Base-by-base conservation (phyloP, 352 stramenopile genomes). In the Globisporangium lucens region DNA sequence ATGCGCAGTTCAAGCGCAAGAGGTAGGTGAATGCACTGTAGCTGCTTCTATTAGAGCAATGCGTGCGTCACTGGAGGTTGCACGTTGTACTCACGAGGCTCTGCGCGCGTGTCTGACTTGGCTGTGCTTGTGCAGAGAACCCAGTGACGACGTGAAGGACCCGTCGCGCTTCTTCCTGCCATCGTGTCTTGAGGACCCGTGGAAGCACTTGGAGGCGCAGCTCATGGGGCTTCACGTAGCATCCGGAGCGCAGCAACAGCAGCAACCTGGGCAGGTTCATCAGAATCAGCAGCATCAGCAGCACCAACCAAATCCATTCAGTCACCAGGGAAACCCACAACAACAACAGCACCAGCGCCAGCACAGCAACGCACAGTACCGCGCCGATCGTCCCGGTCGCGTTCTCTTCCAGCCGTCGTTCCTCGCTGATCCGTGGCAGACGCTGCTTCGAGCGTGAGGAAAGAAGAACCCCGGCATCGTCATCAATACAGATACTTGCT, bases 391-490 rank as follows among this genome's bases (percentile, higher is more conserved):
- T 22, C 62, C 73, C 27, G 84, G 80, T 20, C 77, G 82, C 49
- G 79, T 89, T 60, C 74, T 91, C 38, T 93, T 93, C 68, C 77
- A 87, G 70, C 82, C 82, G 9, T 89, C 82, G 41, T 93, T 90
- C 68, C 71, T 93, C 2, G 56, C 78, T 10, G 79, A 93, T 71
- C 85, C 85, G 17, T 91, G 85, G 84, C 29, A 47, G n/a, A 36
- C 38, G 17, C 56, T 69, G 43, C 22, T 69, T 38, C 56, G 35
- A 33, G 38, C 33, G 33, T 60, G 35, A 29, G 33, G 7, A 33
- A n/a, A 27, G 35, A 6, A 35, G 15, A 49, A 27, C 17, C 17
- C 17, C n/a, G 15, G 24, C 24, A 24, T 24, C 24, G 24, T 29
- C 53, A 65, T 12, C 41, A 63, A 13, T 8, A 22, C 36, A 43